A percentile compares a stretch with the other conserved stretches of the same genome.
Conservation (phyloP, 2,329 filamentous ascomycete species). For the Hymenoscyphus fraxineus region DNA sequence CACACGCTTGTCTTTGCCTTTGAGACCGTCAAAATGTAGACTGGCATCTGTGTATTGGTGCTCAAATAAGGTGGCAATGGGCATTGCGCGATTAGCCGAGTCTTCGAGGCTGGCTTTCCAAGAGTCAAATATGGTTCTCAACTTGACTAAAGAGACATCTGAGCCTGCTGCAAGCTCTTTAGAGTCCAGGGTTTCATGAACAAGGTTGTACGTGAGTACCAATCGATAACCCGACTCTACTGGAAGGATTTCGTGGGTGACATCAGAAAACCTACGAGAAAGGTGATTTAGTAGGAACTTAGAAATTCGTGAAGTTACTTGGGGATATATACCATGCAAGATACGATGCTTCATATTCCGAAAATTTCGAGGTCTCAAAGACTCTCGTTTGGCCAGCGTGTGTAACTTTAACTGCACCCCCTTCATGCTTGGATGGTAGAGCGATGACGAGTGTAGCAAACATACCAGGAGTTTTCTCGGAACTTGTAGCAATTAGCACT, state of each 20-base stretch:
- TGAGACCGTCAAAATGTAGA: conserved; percentile 14
- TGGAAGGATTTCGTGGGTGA: conserved; percentile 47
- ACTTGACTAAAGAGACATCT: conserved; percentile 3
- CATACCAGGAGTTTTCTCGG: conserved; percentile 45
- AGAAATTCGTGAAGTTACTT: no score
- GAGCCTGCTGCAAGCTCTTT: conserved; percentile 12
- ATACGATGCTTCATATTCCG: conserved; percentile 7
- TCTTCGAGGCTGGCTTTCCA: conserved; percentile 10
- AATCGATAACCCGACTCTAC: conserved; percentile 46
- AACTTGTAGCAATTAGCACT: conserved; percentile 22
- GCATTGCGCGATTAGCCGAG: not conserved
- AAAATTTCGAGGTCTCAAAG: conserved; percentile 9
- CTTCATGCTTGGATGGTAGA: conserved; percentile 45
- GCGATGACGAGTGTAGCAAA: conserved; percentile 50
- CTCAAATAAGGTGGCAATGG: conserved; percentile 13
- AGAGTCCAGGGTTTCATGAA: conserved; percentile 27
- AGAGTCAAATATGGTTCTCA: conserved; percentile 10
- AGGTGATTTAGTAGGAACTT: not conserved
- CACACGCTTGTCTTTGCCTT: conserved; percentile 16
- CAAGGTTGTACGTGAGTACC: conserved; percentile 52
- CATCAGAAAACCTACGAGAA: conserved; percentile 47
- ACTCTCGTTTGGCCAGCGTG: conserved; percentile 37
- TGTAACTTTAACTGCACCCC: conserved; percentile 43
- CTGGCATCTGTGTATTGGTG: conserved; percentile 18
- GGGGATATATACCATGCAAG: conserved; percentile 14